Base-by-base conservation (phyloP, 2,329 filamentous ascomycete species). In the Blastomyces percursus region DNA sequence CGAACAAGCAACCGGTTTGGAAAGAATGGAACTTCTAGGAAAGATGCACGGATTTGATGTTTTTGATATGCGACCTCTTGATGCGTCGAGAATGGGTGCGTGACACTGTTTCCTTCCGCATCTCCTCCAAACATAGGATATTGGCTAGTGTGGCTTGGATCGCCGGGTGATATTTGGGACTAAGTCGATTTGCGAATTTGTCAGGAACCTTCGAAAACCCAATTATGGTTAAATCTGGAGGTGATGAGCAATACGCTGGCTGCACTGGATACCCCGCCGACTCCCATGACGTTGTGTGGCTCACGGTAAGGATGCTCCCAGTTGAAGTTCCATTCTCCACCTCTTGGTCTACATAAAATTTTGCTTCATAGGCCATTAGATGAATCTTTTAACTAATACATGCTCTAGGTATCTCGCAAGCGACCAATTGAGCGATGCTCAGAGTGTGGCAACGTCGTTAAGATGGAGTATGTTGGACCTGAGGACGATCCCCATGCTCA, bases 41-140 rank as follows among this genome's bases (percentile, higher is more conserved):
- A 99, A 99, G 86, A 96, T 97, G 89, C 91, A 97, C 83, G 92
- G 94, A 69, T 82, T 96, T 72, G 94, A 99, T 76, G 83, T 97
- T 76, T 99, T 99, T 82, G 92, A 99, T 81, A 96, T 97, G 94
- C 88, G 86, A 79, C 94, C 94, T 67, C 85, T 99, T 71, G 94
- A 97, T 77, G 83, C 93, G 67, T 94, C 89, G 77, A 87, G 94
- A 75, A 85, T 84, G 78, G 93, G 93, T 90, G 82, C 68, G 81
- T 73, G 58, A 63, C 24, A 32, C 35, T 30, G 55, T 67, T 21
- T 48, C 30, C 62, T 62, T 60, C 24, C 8, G n/a, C 16, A 42
- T 42, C 16, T 35, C 54, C 14, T 40, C 24, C 11, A 9, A 40
- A 21, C 6, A 19, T 56, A 21, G 7, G 16, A 59, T 30, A 16